Conservation (phyloP, 2,329 filamentous ascomycete species). For the Fusarium oxysporum region DNA sequence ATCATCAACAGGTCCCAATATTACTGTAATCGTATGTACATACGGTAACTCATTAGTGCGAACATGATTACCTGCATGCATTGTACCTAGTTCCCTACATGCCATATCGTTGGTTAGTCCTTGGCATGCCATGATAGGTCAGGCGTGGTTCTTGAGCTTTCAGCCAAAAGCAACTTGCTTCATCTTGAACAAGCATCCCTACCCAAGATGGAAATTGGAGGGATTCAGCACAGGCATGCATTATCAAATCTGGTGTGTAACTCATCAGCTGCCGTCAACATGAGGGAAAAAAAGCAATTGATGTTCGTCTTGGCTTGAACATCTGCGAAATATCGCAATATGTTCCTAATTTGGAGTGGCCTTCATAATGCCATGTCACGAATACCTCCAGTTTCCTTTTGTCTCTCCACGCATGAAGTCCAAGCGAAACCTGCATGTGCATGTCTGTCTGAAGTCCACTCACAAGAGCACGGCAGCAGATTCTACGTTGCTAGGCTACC, state of each 20-base stretch:
- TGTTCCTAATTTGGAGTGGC: not conserved
- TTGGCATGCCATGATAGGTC: slow-evolving; percentile 23
- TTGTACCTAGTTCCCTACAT: not conserved
- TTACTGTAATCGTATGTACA: not conserved
- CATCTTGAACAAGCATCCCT: not conserved
- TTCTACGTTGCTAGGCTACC: not conserved
- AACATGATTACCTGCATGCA: slow-evolving; percentile 39
- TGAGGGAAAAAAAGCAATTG: slow-evolving; percentile 14
- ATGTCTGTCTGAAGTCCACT: not conserved
- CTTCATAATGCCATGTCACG: not conserved
- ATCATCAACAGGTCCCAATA: not conserved
- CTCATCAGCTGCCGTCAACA: slow-evolving; percentile 9
- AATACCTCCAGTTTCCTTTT: not conserved
- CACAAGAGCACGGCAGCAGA: not conserved
- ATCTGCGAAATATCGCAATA: not conserved
- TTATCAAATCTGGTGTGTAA: slow-evolving; percentile 19
- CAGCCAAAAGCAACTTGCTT: slow-evolving; percentile 25
- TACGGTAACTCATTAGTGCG: slow-evolving; percentile 22
- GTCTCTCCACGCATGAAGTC: not conserved
- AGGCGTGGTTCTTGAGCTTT: slow-evolving; percentile 2
- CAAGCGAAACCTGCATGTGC: not conserved
- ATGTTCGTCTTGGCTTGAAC: not conserved
- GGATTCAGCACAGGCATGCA: not conserved
- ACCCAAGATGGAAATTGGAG: not conserved
- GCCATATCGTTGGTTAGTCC: slow-evolving; percentile 10